These are phyloP conservation scores for Annulohypoxylon stygium DNA, from an alignment of 495 filamentous ascomycete genomes.

Conservation along the genomic window DNA sequence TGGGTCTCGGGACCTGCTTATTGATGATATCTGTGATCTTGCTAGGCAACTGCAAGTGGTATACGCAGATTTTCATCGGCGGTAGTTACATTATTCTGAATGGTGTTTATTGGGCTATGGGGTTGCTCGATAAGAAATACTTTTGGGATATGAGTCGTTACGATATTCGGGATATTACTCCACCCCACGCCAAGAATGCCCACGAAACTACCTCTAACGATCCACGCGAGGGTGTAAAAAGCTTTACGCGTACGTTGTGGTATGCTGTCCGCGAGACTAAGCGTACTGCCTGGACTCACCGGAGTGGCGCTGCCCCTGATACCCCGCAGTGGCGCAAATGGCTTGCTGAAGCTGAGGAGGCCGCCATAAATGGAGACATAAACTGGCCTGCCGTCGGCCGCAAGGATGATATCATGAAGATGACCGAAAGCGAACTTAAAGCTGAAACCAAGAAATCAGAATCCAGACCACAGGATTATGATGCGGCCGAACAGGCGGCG, in stretches of 20 bases:
- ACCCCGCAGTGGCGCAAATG: slow-evolving; percentile 66
- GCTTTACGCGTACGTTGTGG: slow-evolving; percentile 69
- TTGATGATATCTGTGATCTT: slow-evolving; percentile 73
- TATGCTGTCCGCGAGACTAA: slow-evolving; percentile 66
- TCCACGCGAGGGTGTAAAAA: slow-evolving; percentile 53
- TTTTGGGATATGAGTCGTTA: slow-evolving; percentile 68
- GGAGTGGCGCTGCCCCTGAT: slow-evolving; percentile 61
- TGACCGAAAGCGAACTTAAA: slow-evolving; percentile 43
- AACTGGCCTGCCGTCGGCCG: slow-evolving; percentile 63
- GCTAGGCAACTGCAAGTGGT: slow-evolving; percentile 72
- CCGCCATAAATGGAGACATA: slow-evolving; percentile 49
- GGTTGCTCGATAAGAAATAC: slow-evolving; percentile 58
- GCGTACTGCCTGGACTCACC: slow-evolving; percentile 62
- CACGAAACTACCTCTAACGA: slow-evolving; percentile 46
- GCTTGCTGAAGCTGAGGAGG: slow-evolving; percentile 62
- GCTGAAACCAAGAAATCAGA: not conserved
- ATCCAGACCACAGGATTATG: slow-evolving; percentile 21
- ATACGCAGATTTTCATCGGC: slow-evolving; percentile 70
- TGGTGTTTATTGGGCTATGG: slow-evolving; percentile 69
- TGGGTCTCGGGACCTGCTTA: slow-evolving; percentile 69
- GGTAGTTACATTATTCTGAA: slow-evolving; percentile 70
- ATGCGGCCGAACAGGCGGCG: slow-evolving; percentile 50
- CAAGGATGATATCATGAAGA: slow-evolving; percentile 63
- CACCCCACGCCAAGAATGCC: slow-evolving; percentile 50
- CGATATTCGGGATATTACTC: slow-evolving; percentile 55